These are phyloP conservation scores for Pseudogymnoascus sp. DNA, from an alignment of 2,329 filamentous ascomycete genomes.

Conservation along the genomic window DNA sequence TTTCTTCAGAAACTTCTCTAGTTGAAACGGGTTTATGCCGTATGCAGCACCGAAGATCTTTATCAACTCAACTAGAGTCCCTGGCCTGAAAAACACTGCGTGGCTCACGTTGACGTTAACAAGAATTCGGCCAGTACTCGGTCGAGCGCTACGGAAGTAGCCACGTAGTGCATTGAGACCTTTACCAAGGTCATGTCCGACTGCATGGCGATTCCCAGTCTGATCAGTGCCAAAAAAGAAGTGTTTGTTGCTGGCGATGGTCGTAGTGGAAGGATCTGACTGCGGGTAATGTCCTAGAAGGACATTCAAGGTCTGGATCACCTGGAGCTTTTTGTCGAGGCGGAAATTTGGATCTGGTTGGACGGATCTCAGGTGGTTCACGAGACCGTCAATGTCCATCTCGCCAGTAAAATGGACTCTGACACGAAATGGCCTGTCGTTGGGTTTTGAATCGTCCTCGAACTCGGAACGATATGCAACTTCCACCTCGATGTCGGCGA, in stretches of 20 bases:
- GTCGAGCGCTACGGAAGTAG: slow-evolving; percentile 54
- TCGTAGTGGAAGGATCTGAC: slow-evolving; percentile 29
- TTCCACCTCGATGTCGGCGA: not conserved
- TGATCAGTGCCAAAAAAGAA: slow-evolving; percentile 8
- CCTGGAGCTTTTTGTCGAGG: slow-evolving; percentile 34
- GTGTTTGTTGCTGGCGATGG: slow-evolving; percentile 13
- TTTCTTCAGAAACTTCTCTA: slow-evolving; percentile 29
- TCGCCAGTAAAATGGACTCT: slow-evolving; percentile 17
- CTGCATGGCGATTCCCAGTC: not conserved
- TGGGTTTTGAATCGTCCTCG: slow-evolving; percentile 13
- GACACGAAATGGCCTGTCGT: slow-evolving; percentile 13
- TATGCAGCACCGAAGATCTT: slow-evolving; percentile 22
- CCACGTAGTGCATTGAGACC: slow-evolving; percentile 52
- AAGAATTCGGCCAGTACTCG: slow-evolving; percentile 48
- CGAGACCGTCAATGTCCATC: slow-evolving; percentile 13
- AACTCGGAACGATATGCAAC: slow-evolving; percentile 13
- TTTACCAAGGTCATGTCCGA: slow-evolving; percentile 32
- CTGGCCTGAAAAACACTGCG: slow-evolving; percentile 48
- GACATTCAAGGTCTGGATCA: slow-evolving; percentile 51
- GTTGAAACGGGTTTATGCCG: slow-evolving; percentile 13
- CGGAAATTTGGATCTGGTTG: slow-evolving; percentile 9
- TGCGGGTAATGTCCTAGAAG: slow-evolving; percentile 43
- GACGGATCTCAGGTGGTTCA: slow-evolving; percentile 11
- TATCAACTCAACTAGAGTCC: slow-evolving; percentile 34
- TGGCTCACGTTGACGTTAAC: slow-evolving; percentile 58